Evolutionary conservation across 1,139 yeast species (phyloP).

Genomic region (Yarrowia galli): DNA sequence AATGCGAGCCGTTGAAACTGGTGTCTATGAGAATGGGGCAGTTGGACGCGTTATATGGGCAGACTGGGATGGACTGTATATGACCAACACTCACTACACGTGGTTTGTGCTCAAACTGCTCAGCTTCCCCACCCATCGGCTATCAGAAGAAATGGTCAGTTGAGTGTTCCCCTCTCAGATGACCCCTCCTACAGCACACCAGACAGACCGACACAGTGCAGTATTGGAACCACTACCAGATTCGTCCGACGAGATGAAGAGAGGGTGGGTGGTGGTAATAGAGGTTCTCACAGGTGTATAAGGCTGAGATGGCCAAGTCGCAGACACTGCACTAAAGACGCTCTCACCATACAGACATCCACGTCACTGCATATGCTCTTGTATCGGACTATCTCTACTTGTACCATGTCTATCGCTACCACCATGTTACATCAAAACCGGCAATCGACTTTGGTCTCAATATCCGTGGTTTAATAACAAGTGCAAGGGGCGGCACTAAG

Average conservation of each 20-base stretch:
- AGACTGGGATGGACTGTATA: neutral
- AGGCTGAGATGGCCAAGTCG: no score
- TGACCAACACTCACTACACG: no score
- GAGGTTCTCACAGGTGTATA: no score
- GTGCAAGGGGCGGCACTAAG: constrained; percentile 5
- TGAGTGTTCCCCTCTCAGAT: neutral
- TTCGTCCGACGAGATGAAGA: no score
- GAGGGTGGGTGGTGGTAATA: no score
- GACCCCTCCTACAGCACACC: neutral
- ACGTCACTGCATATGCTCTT: no score
- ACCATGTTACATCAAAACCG: neutral
- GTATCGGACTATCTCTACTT: no score
- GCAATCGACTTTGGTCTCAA: constrained; percentile 6
- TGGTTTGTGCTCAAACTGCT: neutral
- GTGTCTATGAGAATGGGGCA: neutral
- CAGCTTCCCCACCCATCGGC: neutral
- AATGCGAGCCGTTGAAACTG: neutral
- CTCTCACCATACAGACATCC: no score
- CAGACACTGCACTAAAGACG: no score
- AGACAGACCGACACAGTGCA: no score
- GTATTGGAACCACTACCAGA: no score
- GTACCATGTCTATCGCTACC: no score
- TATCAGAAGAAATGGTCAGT: neutral
- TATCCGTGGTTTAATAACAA: neutral
- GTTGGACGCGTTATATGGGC: neutral